A percentile compares a stretch with the other conserved stretches of the same genome.
Conservation (phyloP, 441 rosid species). For the Populus tomentosa region DNA sequence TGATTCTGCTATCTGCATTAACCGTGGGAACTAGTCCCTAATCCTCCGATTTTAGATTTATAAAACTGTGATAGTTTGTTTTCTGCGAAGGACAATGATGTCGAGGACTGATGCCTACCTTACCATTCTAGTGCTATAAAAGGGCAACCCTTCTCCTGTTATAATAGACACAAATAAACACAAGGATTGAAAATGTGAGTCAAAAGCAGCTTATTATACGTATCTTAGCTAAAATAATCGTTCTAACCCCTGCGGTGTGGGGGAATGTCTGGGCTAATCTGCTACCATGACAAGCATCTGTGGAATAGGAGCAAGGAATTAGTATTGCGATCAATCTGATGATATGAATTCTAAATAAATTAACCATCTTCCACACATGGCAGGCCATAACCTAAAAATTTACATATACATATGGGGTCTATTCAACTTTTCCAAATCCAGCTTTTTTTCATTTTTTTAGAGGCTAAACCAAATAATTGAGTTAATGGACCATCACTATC, state of each 20-base stretch:
- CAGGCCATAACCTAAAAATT: slow-evolving; percentile 1
- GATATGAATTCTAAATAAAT: neutral
- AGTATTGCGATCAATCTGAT: neutral
- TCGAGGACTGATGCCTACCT: neutral
- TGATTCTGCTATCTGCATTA: neutral
- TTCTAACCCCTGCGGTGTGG: neutral
- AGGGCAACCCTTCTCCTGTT: slow-evolving; percentile 3
- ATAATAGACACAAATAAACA: too few relatives aligned
- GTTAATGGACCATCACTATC: slow-evolving; percentile 12
- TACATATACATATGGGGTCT: neutral
- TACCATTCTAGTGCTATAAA: neutral
- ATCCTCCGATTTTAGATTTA: neutral
- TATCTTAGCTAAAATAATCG: neutral
- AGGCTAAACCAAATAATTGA: slow-evolving; percentile 1
- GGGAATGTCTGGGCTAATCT: neutral
- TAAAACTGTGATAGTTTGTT: neutral
- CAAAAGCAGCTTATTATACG: neutral
- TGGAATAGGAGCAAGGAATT: neutral
- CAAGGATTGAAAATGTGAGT: neutral
- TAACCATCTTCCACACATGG: slow-evolving; percentile 7
- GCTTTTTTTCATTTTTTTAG: neutral
- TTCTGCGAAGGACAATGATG: slow-evolving; percentile 1
- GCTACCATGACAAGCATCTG: neutral
- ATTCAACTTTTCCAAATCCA: neutral
- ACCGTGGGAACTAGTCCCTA: slow-evolving; percentile 2